Evolutionary conservation across 805 yeast genomes (phyloP).

Genomic region (Candida takata): DNA sequence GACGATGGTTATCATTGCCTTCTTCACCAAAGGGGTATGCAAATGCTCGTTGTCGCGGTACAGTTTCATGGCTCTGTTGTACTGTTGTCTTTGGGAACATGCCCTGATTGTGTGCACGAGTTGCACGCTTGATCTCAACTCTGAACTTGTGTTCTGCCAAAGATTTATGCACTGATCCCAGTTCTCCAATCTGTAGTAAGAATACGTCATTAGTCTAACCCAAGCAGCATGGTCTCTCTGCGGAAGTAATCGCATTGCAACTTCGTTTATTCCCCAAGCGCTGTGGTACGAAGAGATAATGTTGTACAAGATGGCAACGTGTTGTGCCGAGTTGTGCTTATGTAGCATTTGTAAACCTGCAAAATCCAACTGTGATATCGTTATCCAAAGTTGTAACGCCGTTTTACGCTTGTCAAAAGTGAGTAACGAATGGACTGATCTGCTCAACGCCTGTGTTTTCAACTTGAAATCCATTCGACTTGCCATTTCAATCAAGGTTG

Average conservation of each 20-base stretch:
- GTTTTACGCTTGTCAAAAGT: not conserved
- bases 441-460: slow-evolving; percentile 1
- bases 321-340: slow-evolving; percentile 4
- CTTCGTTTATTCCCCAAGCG: not conserved
- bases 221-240: not conserved
- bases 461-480: not conserved
- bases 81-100: slow-evolving; percentile 3
- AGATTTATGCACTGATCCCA: slow-evolving; percentile 3
- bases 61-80: slow-evolving; percentile 3
- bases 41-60: slow-evolving; percentile 2
- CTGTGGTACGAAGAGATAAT: slow-evolving; percentile 2
- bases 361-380: not conserved
- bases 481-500: not conserved
- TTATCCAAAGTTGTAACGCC: slow-evolving; percentile 9
- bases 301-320: slow-evolving; percentile 1
- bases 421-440: slow-evolving; percentile 2
- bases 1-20: slow-evolving; percentile 8
- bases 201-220: slow-evolving; percentile 5
- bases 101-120: slow-evolving; percentile 10
- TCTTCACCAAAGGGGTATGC: slow-evolving; percentile 3
- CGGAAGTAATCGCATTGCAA: not conserved
- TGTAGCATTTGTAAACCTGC: slow-evolving; percentile 9
- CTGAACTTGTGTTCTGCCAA: slow-evolving; percentile 4
- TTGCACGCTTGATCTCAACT: not conserved
- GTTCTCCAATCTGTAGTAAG: slow-evolving; percentile 5